phyloP scores from a whole-genome alignment of 805 yeast species.

The Myxozyma neglecta region DNA sequence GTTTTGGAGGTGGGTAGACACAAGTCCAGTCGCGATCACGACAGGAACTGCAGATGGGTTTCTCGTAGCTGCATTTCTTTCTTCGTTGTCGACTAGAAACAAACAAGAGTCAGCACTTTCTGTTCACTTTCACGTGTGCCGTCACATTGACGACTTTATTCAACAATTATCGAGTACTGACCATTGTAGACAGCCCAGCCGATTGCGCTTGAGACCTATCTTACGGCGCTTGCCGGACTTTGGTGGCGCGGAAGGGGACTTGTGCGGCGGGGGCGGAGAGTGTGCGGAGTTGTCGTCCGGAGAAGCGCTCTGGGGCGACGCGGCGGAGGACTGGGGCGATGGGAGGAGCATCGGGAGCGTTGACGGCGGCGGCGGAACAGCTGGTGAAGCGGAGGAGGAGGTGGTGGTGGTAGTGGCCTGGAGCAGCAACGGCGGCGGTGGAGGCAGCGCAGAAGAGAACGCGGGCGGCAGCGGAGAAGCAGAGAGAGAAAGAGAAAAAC shows the following conservation, averaged over 20 bases:
- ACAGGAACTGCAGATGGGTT: slow-evolving; percentile 26
- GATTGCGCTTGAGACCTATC: slow-evolving; percentile 27
- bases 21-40: slow-evolving; percentile 26
- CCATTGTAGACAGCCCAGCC: slow-evolving; percentile 30
- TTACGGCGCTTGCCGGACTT: slow-evolving; percentile 11
- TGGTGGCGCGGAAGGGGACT: not conserved
- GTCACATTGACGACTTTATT: too few species aligned
- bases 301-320: too few species aligned
- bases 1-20: slow-evolving; percentile 11
- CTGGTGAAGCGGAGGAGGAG: too few species aligned
- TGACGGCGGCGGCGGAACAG: too few species aligned
- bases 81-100: slow-evolving; percentile 23
- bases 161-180: not conserved
- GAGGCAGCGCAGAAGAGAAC: too few species aligned
- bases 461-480: too few species aligned
- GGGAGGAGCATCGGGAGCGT: too few species aligned
- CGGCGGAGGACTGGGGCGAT: too few species aligned
- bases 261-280: not conserved
- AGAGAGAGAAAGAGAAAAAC: too few species aligned
- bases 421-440: too few species aligned
- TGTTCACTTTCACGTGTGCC: too few species aligned
- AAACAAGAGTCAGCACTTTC: not conserved
- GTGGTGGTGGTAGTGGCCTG: too few species aligned
- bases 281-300: not conserved
- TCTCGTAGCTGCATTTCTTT: slow-evolving; percentile 24